phyloP scores from a whole-genome alignment of 2,329 filamentous ascomycete genomes.

The Rachicladosporium sp. region DNA sequence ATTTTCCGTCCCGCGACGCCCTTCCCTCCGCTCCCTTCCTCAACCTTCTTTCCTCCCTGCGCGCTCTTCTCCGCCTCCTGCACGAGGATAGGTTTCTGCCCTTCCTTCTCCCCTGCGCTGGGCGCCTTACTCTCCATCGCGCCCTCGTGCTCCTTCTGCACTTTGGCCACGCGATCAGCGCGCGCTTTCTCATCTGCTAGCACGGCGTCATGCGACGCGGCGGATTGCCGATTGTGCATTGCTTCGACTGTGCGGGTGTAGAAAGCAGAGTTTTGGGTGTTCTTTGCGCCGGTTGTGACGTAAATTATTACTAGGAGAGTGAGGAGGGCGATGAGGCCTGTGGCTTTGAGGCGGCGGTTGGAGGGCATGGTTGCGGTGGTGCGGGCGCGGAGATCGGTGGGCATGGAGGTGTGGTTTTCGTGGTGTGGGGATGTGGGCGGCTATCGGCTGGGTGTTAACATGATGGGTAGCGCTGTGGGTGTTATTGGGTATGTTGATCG shows the following conservation, averaged over 20 bases:
- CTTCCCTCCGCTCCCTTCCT: constrained; percentile 28
- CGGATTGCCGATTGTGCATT: constrained; percentile 36
- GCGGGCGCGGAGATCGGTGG: no score
- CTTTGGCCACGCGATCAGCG: constrained; percentile 15
- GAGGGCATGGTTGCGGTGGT: constrained; percentile 46
- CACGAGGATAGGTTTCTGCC: constrained; percentile 53
- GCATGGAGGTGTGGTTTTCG: no score
- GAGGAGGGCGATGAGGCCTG: constrained; percentile 52
- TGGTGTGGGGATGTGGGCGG: no score
- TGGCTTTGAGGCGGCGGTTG: constrained; percentile 54
- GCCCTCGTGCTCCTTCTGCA: constrained; percentile 22
- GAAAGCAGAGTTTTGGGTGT: constrained; percentile 41
- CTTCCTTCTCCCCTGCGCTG: constrained; percentile 9
- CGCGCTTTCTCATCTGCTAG: constrained; percentile 18
- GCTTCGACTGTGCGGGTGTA: constrained; percentile 44
- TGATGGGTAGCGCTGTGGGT: no score
- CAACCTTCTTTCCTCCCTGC: constrained; percentile 1
- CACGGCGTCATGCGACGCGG: constrained; percentile 19
- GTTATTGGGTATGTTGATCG: no score
- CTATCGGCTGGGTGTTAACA: no score
- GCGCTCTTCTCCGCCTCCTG: constrained; percentile 28
- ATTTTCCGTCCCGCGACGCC: constrained; percentile 43
- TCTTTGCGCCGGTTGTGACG: constrained; percentile 50
- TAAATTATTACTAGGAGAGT: constrained; percentile 59
- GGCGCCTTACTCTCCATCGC: constrained; percentile 33